Base-by-base conservation (phyloP, 2,329 filamentous ascomycete genomes). In the Amphichorda felina region DNA sequence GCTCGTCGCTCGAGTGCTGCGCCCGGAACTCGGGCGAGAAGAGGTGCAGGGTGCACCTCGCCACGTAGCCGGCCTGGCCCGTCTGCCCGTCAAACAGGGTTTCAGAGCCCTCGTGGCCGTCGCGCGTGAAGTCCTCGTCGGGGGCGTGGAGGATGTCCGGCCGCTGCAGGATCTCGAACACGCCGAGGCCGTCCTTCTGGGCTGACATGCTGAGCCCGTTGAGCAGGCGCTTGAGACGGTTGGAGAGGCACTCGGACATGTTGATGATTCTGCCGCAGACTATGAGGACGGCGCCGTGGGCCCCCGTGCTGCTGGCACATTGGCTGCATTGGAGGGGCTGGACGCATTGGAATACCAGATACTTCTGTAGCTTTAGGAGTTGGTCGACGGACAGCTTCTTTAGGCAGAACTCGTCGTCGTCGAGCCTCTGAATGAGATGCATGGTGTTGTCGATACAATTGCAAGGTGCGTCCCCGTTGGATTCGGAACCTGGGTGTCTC, bases 351-450 rank as follows among this genome's bases (percentile, higher is more conserved):
- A 45, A 49, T n/a, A 52, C 35, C 22, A 54, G 36, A 37, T 43
- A 47, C 35, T 53, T 53, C 35, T 53, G 45, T n/a, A 54, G 41
- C 38, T 50, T 47, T 4, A 54, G 33, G 3, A 53, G 44, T 15
- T 50, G 36, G 34, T 53, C 51, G 8, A 54, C 44, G 1, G 48
- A 40, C 8, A 52, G 40, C 1, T 41, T 44, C 13, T 41, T 43
- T 4, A 53, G 40, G 16, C 41, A 38, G 34, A 49, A 54, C 21
- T 50, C 44, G 35, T 54, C 50, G 35, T 54, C 49, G 33, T 53
- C 50, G 13, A 54, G 43, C 34, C 48, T 49, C 33, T 51, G 47
- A 11, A 53, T 39, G 9, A 51, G 40, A 10, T 41, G 41, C 2
- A 53, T 33, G 10, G 41, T 38, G 19, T 49, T 44, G 13, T 41